Base-by-base conservation (phyloP, 2,329 filamentous ascomycete genomes). In the Pseudocercospora pini-densiflorae region DNA sequence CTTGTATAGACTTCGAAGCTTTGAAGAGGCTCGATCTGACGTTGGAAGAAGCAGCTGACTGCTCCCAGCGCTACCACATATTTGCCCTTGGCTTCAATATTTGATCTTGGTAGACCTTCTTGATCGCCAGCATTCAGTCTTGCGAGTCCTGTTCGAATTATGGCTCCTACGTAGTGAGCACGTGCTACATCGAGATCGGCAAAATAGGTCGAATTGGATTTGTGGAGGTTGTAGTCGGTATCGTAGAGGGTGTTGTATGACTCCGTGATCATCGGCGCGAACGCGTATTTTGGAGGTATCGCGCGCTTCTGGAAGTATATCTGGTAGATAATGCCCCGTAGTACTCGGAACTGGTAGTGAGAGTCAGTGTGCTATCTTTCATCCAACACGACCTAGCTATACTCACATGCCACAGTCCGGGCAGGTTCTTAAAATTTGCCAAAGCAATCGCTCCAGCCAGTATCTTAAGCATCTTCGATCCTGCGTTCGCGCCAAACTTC, bases 211-310 rank as follows among this genome's bases (percentile, higher is more conserved):
- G 87, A 88, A 81, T 93, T 92, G 68, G 89, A 89, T 78, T 94
- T 93, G 84, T 94, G 91, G 51, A 93, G 76, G 81, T 95, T 94
- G 82, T 93, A 93, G 81, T 97, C 94, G 74, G 90, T 92, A 80
- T 97, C 93, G 72, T 91, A 85, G 62, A 91, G 80, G 0, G 91
- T 87, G 14, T 90, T 87, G 75, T 89, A 87, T 6, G 90, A 88
- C 45, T 84, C 82, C 16, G 89, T 88, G 65, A 92, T 88, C 47
- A 91, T 81, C 57, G 91, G 89, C 58, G 88, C 86, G 82, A 94
- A 95, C 70, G 95, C 86, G 47, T 90, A 87, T 67, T 88, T 84
- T 1, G 89, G 78, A 0, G 76, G 74, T 1, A 78, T 80, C 0
- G 79, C 79, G 61, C 81, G 78, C 36, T 57, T 61, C 36, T 75